Base-by-base conservation (phyloP, 164 flowering plant genomes). In the Vitis amurensis region DNA sequence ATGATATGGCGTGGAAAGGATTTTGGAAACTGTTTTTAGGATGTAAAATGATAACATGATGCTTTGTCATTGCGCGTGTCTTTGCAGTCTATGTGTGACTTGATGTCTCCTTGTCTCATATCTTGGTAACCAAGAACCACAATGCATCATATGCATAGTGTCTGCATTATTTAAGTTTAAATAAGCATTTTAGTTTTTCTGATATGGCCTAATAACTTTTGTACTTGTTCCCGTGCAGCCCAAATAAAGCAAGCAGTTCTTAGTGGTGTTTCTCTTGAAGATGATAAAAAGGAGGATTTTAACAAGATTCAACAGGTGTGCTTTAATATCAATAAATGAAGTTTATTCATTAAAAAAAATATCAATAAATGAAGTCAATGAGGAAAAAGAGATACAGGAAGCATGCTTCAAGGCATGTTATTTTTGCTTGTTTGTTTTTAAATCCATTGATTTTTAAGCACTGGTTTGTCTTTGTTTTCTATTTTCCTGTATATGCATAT, bases 201-300 rank as follows among this genome's bases (percentile, higher is more conserved):
- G 27, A 29, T n/a, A 57, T 10, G 61, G n/a, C 13, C 52, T 16
- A 17, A 62, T 55, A 53, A 53, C 23, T 17, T 10, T 62, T 68
- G n/a, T 59, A 9, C 37, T 76, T 77, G 17, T 68, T n/a, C 2
- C 9, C 59, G 11, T 75, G 76, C 95, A 96, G 99, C 83, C 58
- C 91, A 86, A 78, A 81, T 96, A 75, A 92, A 89, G 87, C 97
- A 91, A 74, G 99, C 99, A 13, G 82, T 91, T 80, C 92, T 96
- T 53, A 83, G 57, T 80, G 99, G 99, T 83, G 90, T 91, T 66
- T 78, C 98, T 61, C 94, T 96, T 67, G 97, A 92, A 71, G 99
- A 89, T 81, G 93, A 83, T 64, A 77, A 89, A 73, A 87, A 91
- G 77, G 94, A 89, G 1, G 66, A 87, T 3, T 96, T 93, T 69